These are phyloP conservation scores for Aspergillus texensis DNA, from an alignment of 2,329 filamentous ascomycete species.

Conservation along the genomic window DNA sequence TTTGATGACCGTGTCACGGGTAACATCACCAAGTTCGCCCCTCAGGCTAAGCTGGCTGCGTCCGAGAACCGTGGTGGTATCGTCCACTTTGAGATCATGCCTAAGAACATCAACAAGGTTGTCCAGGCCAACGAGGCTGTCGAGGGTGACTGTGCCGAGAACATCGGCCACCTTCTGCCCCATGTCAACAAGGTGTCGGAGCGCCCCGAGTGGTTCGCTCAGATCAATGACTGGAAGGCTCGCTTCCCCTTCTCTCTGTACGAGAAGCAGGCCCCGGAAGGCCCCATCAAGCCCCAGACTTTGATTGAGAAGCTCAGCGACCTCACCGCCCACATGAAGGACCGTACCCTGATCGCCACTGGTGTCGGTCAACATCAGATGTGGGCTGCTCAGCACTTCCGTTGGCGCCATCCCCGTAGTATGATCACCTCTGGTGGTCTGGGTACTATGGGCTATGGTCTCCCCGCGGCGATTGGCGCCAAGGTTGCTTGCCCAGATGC, in stretches of 20 bases:
- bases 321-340: conserved; percentile 76
- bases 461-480: conserved; percentile 91
- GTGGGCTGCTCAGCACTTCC: conserved; percentile 97
- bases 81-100: conserved; percentile 96
- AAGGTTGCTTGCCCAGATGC: conserved; percentile 83
- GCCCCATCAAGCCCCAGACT: conserved; percentile 90
- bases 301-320: conserved; percentile 89
- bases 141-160: conserved; percentile 85
- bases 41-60: conserved; percentile 81
- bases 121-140: conserved; percentile 94
- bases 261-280: conserved; percentile 73
- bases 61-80: conserved; percentile 87
- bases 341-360: conserved; percentile 84
- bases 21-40: conserved; percentile 82
- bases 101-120: conserved; percentile 99
- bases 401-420: conserved; percentile 86
- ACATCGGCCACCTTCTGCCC: conserved; percentile 75
- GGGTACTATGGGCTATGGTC: conserved; percentile 93
- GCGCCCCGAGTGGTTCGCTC: conserved; percentile 81
- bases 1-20: conserved; percentile 96
- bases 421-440: conserved; percentile 97
- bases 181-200: conserved; percentile 66
- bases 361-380: conserved; percentile 98
- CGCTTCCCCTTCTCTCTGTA: conserved; percentile 85
- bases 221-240: conserved; percentile 89